These are phyloP conservation scores for Fusarium decemcellulare DNA, from an alignment of 2,329 filamentous ascomycete species.

Conservation along the genomic window DNA sequence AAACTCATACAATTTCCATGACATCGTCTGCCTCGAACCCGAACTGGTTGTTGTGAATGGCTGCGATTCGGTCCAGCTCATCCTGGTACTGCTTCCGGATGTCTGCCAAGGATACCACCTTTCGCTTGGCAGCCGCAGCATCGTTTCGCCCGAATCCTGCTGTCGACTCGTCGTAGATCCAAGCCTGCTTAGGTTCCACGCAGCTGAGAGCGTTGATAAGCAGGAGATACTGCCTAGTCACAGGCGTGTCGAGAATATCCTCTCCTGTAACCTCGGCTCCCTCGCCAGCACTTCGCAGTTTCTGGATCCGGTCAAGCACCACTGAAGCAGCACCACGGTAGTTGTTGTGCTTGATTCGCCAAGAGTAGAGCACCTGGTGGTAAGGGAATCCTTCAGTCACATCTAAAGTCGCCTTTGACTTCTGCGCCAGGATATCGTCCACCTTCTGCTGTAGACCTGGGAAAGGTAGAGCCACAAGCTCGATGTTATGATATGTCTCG, in stretches of 20 bases:
- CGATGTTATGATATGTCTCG: constrained; percentile 73
- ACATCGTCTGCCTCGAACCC: constrained; percentile 74
- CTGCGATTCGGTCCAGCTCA: constrained; percentile 89
- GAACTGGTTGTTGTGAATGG: constrained; percentile 92
- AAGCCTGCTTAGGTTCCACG: constrained; percentile 84
- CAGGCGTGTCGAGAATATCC: constrained; percentile 73
- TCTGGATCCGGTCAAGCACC: constrained; percentile 74
- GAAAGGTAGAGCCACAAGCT: constrained; percentile 84
- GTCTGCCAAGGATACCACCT: constrained; percentile 87
- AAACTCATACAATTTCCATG: constrained; percentile 65
- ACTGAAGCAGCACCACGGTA: constrained; percentile 83
- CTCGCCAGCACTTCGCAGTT: constrained; percentile 71
- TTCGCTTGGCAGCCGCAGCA: constrained; percentile 67
- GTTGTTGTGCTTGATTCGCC: constrained; percentile 86
- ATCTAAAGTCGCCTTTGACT: constrained; percentile 78
- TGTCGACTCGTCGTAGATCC: constrained; percentile 71
- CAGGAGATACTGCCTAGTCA: constrained; percentile 85
- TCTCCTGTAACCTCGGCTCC: constrained; percentile 69
- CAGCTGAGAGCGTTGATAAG: constrained; percentile 95
- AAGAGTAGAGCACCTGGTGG: constrained; percentile 91
- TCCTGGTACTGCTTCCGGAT: constrained; percentile 90
- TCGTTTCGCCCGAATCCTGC: constrained; percentile 42
- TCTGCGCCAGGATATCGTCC: constrained; percentile 81
- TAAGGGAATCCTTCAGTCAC: constrained; percentile 81
- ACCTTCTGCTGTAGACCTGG: constrained; percentile 82